These are phyloP conservation scores for Leptographium wingfieldii DNA, from an alignment of 2,329 filamentous ascomycete genomes.

Conservation along the genomic window DNA sequence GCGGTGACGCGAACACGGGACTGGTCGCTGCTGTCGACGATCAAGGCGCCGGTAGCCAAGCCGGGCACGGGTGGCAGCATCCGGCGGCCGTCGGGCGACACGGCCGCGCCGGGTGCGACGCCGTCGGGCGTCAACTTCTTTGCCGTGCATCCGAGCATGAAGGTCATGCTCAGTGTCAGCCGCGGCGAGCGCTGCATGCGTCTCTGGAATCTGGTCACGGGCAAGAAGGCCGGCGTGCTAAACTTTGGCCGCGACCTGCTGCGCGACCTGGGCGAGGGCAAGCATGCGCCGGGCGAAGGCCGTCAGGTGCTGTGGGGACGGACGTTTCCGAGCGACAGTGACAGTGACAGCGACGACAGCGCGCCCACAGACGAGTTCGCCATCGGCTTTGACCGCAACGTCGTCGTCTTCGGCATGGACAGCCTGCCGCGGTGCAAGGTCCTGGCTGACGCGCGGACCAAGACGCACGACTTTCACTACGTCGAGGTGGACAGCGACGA, in stretches of 20 bases:
- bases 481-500: constrained; percentile 32
- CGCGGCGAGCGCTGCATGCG: constrained; percentile 85
- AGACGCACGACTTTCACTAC: constrained; percentile 75
- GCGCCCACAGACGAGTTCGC: constrained; percentile 65
- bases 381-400: constrained; percentile 77
- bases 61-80: constrained; percentile 37
- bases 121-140: constrained; percentile 91
- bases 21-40: constrained; percentile 75
- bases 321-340: constrained; percentile 16
- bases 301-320: constrained; percentile 60
- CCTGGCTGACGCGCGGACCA: constrained; percentile 54
- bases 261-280: constrained; percentile 56
- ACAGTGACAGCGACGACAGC: constrained; percentile 34
- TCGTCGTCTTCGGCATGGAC: constrained; percentile 78
- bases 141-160: constrained; percentile 90
- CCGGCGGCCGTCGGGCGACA: constrained; percentile 71
- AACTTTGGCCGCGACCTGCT: constrained; percentile 69
- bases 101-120: constrained; percentile 65
- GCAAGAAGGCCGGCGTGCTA: constrained; percentile 86
- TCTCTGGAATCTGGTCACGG: constrained; percentile 92
- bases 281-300: constrained; percentile 70
- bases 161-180: constrained; percentile 87
- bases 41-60: constrained; percentile 82
- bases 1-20: constrained; percentile 78
- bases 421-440: constrained; percentile 68